A percentile compares a stretch with the other conserved stretches of the same genome.
Evolutionary conservation across 495 filamentous ascomycete species (phyloP).

Genomic region (Penicillium lagena): DNA sequence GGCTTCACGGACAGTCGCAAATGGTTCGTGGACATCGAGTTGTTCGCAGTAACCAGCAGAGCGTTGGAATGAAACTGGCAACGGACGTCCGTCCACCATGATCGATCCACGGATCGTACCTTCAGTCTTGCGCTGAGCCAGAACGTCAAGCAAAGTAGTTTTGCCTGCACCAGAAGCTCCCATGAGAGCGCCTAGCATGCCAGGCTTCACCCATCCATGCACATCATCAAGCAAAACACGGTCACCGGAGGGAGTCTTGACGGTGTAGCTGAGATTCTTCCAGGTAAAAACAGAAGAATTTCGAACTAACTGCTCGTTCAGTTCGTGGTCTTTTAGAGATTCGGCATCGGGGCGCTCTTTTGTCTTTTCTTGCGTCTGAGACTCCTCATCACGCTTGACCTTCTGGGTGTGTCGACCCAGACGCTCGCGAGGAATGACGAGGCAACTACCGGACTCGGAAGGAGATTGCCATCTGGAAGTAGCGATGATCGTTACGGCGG

Average conservation of each 20-base stretch:
- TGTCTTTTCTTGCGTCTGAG: constrained; percentile 18
- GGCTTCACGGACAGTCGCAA: constrained; percentile 57
- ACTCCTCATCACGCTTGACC: constrained; percentile 22
- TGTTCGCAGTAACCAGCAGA: constrained; percentile 55
- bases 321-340: background rate
- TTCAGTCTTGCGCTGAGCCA: constrained; percentile 69
- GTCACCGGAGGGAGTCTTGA: constrained; percentile 36
- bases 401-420: constrained; percentile 13
- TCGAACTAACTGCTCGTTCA: constrained; percentile 25
- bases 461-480: constrained; percentile 30
- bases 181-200: constrained; percentile 70
- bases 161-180: constrained; percentile 60
- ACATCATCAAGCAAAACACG: constrained; percentile 64
- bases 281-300: constrained; percentile 56
- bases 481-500: constrained; percentile 27
- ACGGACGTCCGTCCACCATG: constrained; percentile 71
- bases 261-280: constrained; percentile 52
- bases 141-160: constrained; percentile 50
- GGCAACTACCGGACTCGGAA: constrained; percentile 21
- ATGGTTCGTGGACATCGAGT: constrained; percentile 53
- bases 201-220: constrained; percentile 87
- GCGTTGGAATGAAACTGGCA: constrained; percentile 78
- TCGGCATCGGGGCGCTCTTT: constrained; percentile 4
- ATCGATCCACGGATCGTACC: constrained; percentile 83
- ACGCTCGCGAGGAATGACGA: constrained; percentile 37